These are phyloP conservation scores for Pascua sp. DNA, from an alignment of 1,284 basidiomycete species.

Conservation along the genomic window DNA sequence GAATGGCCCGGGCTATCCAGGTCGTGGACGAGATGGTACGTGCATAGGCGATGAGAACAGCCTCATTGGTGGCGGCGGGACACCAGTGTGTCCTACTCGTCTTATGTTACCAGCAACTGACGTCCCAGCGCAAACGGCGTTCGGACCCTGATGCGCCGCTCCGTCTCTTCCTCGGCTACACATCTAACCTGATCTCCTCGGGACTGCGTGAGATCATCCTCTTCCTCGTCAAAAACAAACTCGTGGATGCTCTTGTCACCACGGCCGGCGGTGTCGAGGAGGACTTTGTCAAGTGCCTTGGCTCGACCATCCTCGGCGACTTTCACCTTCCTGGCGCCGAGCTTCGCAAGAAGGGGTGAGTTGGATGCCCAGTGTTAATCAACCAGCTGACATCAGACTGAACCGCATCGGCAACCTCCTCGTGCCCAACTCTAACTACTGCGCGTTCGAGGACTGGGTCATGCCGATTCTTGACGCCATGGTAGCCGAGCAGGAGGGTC, in stretches of 20 bases:
- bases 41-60: not conserved
- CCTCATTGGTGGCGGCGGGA: not conserved
- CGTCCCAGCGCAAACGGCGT: constrained; percentile 36
- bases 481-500: constrained; percentile 74
- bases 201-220: constrained; percentile 90
- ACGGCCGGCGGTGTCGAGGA: constrained; percentile 99
- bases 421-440: constrained; percentile 98
- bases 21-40: constrained; percentile 51
- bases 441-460: constrained; percentile 99
- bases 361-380: not conserved
- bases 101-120: too few relatives aligned
- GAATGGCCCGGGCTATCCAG: constrained; percentile 74
- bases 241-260: constrained; percentile 86
- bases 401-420: constrained; percentile 98
- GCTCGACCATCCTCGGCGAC: constrained; percentile 89
- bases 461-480: constrained; percentile 88
- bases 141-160: constrained; percentile 41
- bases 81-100: not conserved
- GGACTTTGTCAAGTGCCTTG: constrained; percentile 98
- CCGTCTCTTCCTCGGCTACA: constrained; percentile 93
- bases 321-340: constrained; percentile 89
- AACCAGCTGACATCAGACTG: constrained; percentile 52
- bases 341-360: constrained; percentile 69
- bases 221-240: constrained; percentile 89
- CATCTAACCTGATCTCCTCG: constrained; percentile 97